phyloP scores from a whole-genome alignment of 2,329 filamentous ascomycete species.

The Fonsecaea erecta region DNA sequence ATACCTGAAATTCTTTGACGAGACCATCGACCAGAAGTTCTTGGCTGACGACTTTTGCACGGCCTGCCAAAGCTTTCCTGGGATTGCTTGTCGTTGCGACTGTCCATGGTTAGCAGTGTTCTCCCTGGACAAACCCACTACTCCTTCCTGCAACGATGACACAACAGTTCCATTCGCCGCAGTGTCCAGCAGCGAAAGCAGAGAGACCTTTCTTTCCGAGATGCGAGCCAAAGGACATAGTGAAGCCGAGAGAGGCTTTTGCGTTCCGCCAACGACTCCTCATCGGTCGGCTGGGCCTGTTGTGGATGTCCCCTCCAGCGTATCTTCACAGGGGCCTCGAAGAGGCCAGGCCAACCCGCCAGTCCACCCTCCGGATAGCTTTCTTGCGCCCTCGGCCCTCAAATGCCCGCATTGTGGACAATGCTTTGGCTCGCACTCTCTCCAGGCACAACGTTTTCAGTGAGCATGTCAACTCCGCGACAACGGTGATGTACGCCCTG shows the following conservation, averaged over 20 bases:
- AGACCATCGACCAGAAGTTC: background rate
- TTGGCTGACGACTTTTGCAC: background rate
- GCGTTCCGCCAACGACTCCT: background rate
- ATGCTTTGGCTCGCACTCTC: background rate
- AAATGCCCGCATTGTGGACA: background rate
- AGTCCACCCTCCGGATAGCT: background rate
- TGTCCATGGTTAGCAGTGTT: background rate
- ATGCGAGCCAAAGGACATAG: background rate
- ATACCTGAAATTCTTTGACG: background rate
- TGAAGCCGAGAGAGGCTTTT: background rate
- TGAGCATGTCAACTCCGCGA: background rate
- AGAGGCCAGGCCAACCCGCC: background rate
- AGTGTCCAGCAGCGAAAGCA: background rate
- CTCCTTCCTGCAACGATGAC: background rate
- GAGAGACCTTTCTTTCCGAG: background rate
- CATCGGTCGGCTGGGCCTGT: background rate
- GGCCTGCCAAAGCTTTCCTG: background rate
- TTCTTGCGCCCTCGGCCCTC: background rate
- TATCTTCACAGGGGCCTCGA: background rate
- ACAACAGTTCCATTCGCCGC: background rate
- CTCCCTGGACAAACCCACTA: background rate
- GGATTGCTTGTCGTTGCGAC: conserved; percentile 2
- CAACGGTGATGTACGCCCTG: background rate
- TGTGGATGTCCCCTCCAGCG: background rate
- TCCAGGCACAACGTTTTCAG: background rate